These are phyloP conservation scores for Ammopiptanthus mongolicus DNA, from an alignment of 306 rosid genomes.

Conservation along the genomic window DNA sequence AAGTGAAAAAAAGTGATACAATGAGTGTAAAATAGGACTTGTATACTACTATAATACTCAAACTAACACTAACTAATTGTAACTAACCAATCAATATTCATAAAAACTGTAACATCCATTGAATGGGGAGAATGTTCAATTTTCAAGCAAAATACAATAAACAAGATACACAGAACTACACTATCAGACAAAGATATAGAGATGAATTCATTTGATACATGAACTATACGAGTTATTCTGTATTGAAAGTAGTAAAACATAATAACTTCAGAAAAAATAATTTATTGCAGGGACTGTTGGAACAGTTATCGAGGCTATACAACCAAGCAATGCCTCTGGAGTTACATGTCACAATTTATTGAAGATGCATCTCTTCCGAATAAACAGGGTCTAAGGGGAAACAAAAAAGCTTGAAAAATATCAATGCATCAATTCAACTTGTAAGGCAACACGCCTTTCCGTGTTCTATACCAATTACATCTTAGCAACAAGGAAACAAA, in stretches of 20 bases:
- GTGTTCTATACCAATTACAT: background rate
- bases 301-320: background rate
- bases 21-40: too few species aligned
- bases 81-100: too few species aligned
- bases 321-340: background rate
- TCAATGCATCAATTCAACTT: background rate
- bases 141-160: background rate
- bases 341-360: slow-evolving; percentile 13
- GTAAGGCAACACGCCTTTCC: background rate
- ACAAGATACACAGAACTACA: too few species aligned
- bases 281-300: background rate
- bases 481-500: background rate
- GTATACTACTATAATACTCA: too few species aligned
- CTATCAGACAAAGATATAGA: too few species aligned
- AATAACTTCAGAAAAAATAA: background rate
- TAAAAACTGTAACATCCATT: background rate
- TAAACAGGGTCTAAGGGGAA: background rate
- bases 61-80: too few species aligned
- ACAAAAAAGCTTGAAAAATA: background rate
- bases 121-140: background rate
- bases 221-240: background rate
- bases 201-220: background rate
- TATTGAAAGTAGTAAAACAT: background rate
- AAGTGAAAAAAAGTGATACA: too few species aligned
- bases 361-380: background rate